Evolutionary conservation across 192 early-diverging fungal species (phyloP).

Genomic region (Lunasporangiospora selenospora): DNA sequence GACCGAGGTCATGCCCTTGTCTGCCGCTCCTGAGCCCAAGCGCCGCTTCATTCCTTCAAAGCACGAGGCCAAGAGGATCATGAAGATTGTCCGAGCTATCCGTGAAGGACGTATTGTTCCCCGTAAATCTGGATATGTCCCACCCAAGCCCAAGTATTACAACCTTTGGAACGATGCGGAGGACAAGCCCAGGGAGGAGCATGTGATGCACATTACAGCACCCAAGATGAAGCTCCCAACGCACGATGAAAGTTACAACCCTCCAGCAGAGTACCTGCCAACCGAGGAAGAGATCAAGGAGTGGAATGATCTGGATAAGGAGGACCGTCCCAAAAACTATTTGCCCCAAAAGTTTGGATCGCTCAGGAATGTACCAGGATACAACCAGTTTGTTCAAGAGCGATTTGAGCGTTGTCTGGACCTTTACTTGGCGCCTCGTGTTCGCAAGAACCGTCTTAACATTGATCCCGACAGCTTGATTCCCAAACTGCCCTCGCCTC

Average conservation of each 20-base stretch:
- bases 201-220: slow-evolving; percentile 84
- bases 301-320: slow-evolving; percentile 83
- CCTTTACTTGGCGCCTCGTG: slow-evolving; percentile 94
- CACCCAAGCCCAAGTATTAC: slow-evolving; percentile 75
- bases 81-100: slow-evolving; percentile 98
- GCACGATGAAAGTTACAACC: slow-evolving; percentile 97
- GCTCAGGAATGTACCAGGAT: slow-evolving; percentile 88
- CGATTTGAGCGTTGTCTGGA: slow-evolving; percentile 97
- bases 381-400: slow-evolving; percentile 91
- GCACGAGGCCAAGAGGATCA: slow-evolving; percentile 91
- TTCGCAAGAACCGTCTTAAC: slow-evolving; percentile 82
- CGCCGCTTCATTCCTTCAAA: slow-evolving; percentile 95
- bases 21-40: slow-evolving; percentile 94
- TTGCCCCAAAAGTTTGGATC: slow-evolving; percentile 72
- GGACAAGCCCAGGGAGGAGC: slow-evolving; percentile 62
- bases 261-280: slow-evolving; percentile 92
- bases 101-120: slow-evolving; percentile 84
- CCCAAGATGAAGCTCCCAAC: slow-evolving; percentile 89
- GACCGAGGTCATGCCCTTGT: slow-evolving; percentile 81
- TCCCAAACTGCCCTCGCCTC: slow-evolving; percentile 94
- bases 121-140: slow-evolving; percentile 53
- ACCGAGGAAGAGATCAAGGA: slow-evolving; percentile 80
- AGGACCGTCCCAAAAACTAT: slow-evolving; percentile 74
- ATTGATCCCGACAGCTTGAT: slow-evolving; percentile 93
- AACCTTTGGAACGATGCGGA: slow-evolving; percentile 86